Base-by-base conservation (phyloP, 1,139 yeast species). In the Lodderomyces theae region DNA sequence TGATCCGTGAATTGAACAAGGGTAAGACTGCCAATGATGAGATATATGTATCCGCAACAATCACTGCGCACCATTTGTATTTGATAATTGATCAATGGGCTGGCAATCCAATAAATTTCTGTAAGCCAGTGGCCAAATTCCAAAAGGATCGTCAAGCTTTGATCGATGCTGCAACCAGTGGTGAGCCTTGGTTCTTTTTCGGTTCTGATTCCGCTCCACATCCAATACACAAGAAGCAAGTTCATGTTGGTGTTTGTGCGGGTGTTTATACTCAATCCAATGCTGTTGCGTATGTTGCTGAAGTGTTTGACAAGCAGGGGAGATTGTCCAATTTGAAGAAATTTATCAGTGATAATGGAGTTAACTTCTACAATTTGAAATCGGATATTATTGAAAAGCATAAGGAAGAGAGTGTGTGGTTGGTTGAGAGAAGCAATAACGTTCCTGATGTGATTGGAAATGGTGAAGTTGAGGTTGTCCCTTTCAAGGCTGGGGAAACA, bases 171-270 rank as follows among this genome's bases (percentile, higher is more conserved):
- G 98, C 97, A 2, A 83, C 87, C 9, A 82, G 94, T 1, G 98
- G 97, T 7, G 82, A 85, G 51, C 88, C 95, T 40, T 90, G 83
- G 72, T 94, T 90, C 63, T 88, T 92, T 68, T 90, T 90, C 57
- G 99, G 99, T 4, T 86, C 96, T 2, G 99, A 92, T 61, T 86
- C 96, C 21, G 98, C 98, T 15, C 98, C 98, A 28, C 98, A 92
- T 61, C 95, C 96, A 11, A 59, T 86, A 24, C 77, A 79, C 49
- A 79, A 80, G 45, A 92, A 92, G 63, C 74, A 87, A 33, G 82
- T 77, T 48, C 90, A 82, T 51, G 68, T 72, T 29, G 94, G 92
- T 17, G 97, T 92, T 11, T 90, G 97, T 56, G 99, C 99, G 12
- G 99, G 99, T 52, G 96, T 92, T 12, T 92, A 78, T 64, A 87